phyloP scores from a whole-genome alignment of 192 early-diverging fungal genomes.

The Nowakowskiella sp. region DNA sequence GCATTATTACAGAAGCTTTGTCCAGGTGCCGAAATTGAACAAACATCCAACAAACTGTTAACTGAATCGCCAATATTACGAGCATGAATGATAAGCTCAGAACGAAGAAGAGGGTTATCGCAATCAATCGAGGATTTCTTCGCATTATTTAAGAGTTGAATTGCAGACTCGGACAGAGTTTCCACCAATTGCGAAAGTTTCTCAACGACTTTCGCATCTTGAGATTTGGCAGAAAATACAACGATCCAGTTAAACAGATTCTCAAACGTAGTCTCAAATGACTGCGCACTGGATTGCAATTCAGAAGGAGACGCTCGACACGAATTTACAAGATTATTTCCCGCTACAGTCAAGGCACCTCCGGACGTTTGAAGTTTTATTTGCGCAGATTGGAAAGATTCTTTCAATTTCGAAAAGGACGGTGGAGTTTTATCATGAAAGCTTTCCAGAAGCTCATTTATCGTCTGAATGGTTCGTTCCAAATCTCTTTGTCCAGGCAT shows the following conservation, averaged over 20 bases:
- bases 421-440: slow-evolving; percentile 5
- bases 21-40: slow-evolving; percentile 33
- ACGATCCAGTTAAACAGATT: slow-evolving; percentile 20
- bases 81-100: slow-evolving; percentile 24
- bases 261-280: slow-evolving; percentile 21
- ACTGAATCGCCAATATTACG: slow-evolving; percentile 27
- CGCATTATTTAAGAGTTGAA: neutral
- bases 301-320: slow-evolving; percentile 23
- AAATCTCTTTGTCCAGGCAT: slow-evolving; percentile 38
- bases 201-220: slow-evolving; percentile 6
- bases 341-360: slow-evolving; percentile 21
- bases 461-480: slow-evolving; percentile 11
- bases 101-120: slow-evolving; percentile 16
- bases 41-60: slow-evolving; percentile 30
- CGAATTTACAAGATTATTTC: slow-evolving; percentile 25
- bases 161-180: neutral
- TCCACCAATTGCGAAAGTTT: slow-evolving; percentile 2
- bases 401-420: neutral
- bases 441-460: slow-evolving; percentile 5
- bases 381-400: slow-evolving; percentile 26
- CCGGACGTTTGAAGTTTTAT: slow-evolving; percentile 27
- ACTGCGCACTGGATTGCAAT: slow-evolving; percentile 20
- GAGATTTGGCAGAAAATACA: slow-evolving; percentile 12
- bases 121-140: slow-evolving; percentile 16
- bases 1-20: slow-evolving; percentile 41